Percentiles rank a stretch among this genome's conserved stretches.
Conservation (phyloP, 163 green algal species). For the Scenedesmus sp. region DNA sequence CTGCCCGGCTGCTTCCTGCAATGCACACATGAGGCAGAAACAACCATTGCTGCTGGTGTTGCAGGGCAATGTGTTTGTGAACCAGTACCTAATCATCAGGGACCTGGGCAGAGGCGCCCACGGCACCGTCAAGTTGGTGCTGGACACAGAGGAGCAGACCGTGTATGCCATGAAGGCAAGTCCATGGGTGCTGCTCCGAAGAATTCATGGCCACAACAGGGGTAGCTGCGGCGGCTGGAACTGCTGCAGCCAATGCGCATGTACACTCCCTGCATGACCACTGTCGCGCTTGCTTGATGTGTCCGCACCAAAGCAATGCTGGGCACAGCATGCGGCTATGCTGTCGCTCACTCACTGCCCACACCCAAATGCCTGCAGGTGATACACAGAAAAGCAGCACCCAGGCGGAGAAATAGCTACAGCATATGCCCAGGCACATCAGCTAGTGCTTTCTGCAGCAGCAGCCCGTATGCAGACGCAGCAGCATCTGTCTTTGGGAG, state of each 20-base stretch:
- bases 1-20: no score
- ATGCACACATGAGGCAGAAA: no score
- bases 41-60: neutral
- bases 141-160: slow-evolving; percentile 79
- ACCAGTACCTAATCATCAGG: slow-evolving; percentile 89
- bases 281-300: neutral
- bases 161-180: slow-evolving; percentile 89
- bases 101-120: slow-evolving; percentile 81
- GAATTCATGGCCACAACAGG: neutral
- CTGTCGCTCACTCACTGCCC: no score
- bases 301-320: no score
- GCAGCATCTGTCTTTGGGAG: neutral
- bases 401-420: slow-evolving; percentile 47
- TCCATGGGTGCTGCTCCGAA: neutral
- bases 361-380: slow-evolving; percentile 40
- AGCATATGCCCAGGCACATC: slow-evolving; percentile 34
- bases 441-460: slow-evolving; percentile 12
- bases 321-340: no score
- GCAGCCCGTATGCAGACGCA: neutral
- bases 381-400: slow-evolving; percentile 56
- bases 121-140: slow-evolving; percentile 87
- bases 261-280: neutral
- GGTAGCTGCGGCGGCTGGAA: neutral
- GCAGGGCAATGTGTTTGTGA: slow-evolving; percentile 88
- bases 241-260: neutral